Conservation (phyloP, 495 filamentous ascomycete genomes). For the Evansstolkia leycettana region DNA sequence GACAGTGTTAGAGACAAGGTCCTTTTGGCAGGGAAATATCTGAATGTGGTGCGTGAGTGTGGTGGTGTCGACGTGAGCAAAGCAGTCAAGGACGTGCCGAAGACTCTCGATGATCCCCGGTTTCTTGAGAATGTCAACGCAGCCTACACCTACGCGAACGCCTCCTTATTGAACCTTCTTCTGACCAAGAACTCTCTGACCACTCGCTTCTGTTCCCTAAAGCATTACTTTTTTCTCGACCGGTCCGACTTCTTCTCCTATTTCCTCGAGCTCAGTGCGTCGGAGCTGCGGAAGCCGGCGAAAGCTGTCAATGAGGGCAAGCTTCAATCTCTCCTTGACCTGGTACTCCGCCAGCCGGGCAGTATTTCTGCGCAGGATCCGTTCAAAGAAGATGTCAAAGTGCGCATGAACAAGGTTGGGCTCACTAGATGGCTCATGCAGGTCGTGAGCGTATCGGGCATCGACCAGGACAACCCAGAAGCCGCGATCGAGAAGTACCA, state of each 20-base stretch:
- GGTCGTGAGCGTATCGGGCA: constrained; percentile 87
- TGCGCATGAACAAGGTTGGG: constrained; percentile 89
- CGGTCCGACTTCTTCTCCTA: constrained; percentile 96
- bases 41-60: constrained; percentile 95
- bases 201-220: constrained; percentile 72
- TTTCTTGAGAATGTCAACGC: constrained; percentile 92
- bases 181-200: constrained; percentile 87
- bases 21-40: constrained; percentile 87
- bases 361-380: constrained; percentile 89
- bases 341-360: constrained; percentile 88
- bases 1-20: constrained; percentile 90
- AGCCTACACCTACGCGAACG: constrained; percentile 91
- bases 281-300: constrained; percentile 79
- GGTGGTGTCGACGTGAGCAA: constrained; percentile 92
- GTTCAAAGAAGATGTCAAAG: constrained; percentile 95
- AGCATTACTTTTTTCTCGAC: constrained; percentile 98
- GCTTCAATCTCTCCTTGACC: constrained; percentile 83
- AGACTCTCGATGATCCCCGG: constrained; percentile 76
- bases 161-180: constrained; percentile 81
- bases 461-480: constrained; percentile 69
- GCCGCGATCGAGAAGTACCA: constrained; percentile 41
- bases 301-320: constrained; percentile 83
- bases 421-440: constrained; percentile 89
- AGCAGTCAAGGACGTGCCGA: constrained; percentile 74
- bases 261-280: constrained; percentile 81